A percentile compares a stretch with the other conserved stretches of the same genome.
Conservation (phyloP, 345 rosid genomes). For the Dipteronia sinensis region DNA sequence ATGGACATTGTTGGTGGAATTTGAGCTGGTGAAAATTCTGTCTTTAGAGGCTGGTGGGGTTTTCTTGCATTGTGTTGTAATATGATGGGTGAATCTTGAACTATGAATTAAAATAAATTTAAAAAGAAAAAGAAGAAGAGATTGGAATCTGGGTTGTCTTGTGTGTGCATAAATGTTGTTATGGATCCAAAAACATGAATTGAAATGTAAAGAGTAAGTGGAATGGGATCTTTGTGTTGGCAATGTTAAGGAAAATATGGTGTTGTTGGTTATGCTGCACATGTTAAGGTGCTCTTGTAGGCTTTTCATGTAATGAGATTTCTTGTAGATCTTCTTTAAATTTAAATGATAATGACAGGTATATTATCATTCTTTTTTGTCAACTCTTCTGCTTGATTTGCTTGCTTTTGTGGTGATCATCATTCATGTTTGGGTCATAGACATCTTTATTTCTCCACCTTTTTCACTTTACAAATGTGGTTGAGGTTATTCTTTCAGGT, state of each 20-base stretch:
- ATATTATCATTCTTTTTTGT: neutral
- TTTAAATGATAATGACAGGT: neutral
- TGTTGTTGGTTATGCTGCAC: neutral
- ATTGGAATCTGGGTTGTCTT: neutral
- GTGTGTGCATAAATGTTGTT: neutral
- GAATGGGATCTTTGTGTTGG: neutral
- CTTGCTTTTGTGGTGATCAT: conserved; percentile 5
- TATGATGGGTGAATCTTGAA: too few species aligned
- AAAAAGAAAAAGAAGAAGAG: neutral
- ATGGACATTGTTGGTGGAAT: neutral
- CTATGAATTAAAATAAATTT: neutral
- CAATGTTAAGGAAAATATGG: neutral
- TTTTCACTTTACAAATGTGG: neutral
- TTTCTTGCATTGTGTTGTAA: neutral
- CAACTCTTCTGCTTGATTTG: neutral
- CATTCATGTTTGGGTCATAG: neutral
- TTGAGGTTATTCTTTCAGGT: neutral
- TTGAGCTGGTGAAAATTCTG: neutral
- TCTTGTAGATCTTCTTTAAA: conserved; percentile 1
- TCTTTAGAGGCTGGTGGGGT: neutral
- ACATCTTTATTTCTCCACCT: neutral
- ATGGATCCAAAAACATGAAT: too few species aligned
- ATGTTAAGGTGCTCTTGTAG: neutral
- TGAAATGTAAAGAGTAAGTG: too few species aligned
- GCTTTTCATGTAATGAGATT: neutral